Conservation (phyloP, 768 basidiomycete genomes). For the Suillus spraguei region DNA sequence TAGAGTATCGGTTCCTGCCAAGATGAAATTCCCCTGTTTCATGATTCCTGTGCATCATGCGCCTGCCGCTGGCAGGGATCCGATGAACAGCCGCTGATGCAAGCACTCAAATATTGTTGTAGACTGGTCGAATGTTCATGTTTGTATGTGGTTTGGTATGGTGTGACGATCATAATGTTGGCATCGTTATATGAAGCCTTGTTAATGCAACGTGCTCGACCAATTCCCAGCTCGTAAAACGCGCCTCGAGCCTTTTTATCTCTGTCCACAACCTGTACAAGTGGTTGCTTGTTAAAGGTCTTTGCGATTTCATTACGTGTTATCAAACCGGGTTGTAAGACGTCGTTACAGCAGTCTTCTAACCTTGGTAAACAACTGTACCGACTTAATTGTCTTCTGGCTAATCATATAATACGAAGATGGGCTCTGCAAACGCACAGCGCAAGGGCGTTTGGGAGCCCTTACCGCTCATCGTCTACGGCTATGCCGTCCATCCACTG, state of each 20-base stretch:
- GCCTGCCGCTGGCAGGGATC: neutral
- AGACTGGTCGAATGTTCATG: neutral
- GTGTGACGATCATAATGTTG: neutral
- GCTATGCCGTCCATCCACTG: slow-evolving; percentile 87
- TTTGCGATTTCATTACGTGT: neutral
- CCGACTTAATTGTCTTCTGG: neutral
- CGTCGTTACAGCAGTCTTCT: neutral
- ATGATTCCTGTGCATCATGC: neutral
- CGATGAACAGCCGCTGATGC: neutral
- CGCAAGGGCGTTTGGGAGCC: slow-evolving; percentile 62
- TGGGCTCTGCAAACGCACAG: slow-evolving; percentile 27
- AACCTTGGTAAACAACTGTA: slow-evolving; percentile 1
- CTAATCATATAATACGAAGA: slow-evolving; percentile 8
- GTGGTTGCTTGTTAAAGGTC: neutral
- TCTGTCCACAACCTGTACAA: neutral
- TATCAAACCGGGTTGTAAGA: neutral
- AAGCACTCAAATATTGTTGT: neutral
- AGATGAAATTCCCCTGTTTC: neutral
- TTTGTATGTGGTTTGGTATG: slow-evolving; percentile 1
- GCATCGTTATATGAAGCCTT: slow-evolving; percentile 1
- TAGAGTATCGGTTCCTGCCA: neutral
- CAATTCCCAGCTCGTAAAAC: slow-evolving; percentile 2
- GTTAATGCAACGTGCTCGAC: slow-evolving; percentile 2
- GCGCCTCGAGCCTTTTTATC: slow-evolving; percentile 3
- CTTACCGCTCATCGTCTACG: slow-evolving; percentile 79